Evolutionary conservation across 2,329 filamentous ascomycete genomes (phyloP), one percentile per base, ranked within the genome.

Genomic region (Aureobasidium leucospermi): DNA sequence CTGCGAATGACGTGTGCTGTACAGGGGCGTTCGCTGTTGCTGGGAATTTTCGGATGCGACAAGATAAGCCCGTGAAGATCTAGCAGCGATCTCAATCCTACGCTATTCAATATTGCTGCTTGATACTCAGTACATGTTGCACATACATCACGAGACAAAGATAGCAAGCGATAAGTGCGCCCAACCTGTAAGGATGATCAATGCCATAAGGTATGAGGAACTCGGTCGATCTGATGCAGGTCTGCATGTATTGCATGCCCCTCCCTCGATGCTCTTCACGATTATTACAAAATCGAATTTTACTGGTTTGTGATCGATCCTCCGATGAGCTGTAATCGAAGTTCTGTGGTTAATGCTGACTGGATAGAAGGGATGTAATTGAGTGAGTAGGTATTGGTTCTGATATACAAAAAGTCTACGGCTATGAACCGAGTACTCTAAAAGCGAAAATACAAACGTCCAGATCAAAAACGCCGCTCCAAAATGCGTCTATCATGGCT

Each of bases 321-420:
- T 23, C 23, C 3, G 23, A 23, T 4, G 23, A 23, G 23, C 3
- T 23, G 23, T 23, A 3, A 2, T 23, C 3, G 2, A 23, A 23
- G 23, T 23, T 23, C 23, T 23, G 1, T 23, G 23, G 3, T 23
- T 23, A 36, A 13, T 36, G 34, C 13, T 36, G 34, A 36, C 8
- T 36, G 34, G 8, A 52, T 16, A 52, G 23, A 36, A 29, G 48
- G 15, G 15, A 11, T 49, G 32, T 7, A 13, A 28, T 51, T 13
- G 19, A 39, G 16, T 36, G 47, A 43, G 51, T 55, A 36, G 51
- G 38, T 32, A 42, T 53, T 23, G 51, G 38, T 43, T 43, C 28
- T 55, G 52, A 56, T 46, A 56, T 56, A 56, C 52, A 56, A 56
- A 34, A 41, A 56, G 41, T 47, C 55, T 48, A 58, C 42, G 38